These are phyloP conservation scores for Pezicula neosporulosa DNA, from an alignment of 2,329 filamentous ascomycete genomes.

Conservation along the genomic window DNA sequence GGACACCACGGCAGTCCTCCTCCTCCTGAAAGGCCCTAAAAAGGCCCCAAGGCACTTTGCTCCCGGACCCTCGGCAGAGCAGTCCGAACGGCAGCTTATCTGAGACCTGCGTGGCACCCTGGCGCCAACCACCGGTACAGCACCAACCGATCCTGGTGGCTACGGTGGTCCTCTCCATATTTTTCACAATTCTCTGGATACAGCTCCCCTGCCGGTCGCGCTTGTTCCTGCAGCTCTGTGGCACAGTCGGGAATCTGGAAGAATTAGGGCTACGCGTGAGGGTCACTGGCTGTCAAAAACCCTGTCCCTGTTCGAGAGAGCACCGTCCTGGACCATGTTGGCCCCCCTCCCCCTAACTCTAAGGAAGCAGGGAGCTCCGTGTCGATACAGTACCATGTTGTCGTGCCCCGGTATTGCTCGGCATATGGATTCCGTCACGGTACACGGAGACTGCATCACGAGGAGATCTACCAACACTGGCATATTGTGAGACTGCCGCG, in stretches of 20 bases:
- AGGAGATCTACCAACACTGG: background rate
- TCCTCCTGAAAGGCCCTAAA: no score
- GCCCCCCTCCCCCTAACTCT: no score
- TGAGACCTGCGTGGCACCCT: background rate
- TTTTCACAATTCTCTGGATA: background rate
- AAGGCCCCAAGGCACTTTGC: no score
- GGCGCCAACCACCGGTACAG: background rate
- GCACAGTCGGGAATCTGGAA: constrained; percentile 20
- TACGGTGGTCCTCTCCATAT: background rate
- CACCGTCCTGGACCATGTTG: no score
- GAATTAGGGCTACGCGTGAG: constrained; percentile 1
- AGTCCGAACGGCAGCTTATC: background rate
- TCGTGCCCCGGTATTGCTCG: background rate
- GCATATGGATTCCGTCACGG: background rate
- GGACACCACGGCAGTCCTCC: background rate
- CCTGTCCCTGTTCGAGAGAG: background rate
- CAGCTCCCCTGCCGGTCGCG: constrained; percentile 12
- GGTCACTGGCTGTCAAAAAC: background rate
- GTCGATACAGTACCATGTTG: background rate
- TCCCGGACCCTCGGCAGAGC: background rate
- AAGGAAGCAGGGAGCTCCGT: no score
- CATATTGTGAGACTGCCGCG: background rate
- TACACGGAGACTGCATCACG: background rate
- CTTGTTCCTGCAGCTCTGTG: constrained; percentile 26
- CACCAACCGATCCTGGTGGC: background rate